Evolutionary conservation across 495 filamentous ascomycete genomes (phyloP), one percentile per base, ranked within the genome.

Genomic region (Letharia lupina): DNA sequence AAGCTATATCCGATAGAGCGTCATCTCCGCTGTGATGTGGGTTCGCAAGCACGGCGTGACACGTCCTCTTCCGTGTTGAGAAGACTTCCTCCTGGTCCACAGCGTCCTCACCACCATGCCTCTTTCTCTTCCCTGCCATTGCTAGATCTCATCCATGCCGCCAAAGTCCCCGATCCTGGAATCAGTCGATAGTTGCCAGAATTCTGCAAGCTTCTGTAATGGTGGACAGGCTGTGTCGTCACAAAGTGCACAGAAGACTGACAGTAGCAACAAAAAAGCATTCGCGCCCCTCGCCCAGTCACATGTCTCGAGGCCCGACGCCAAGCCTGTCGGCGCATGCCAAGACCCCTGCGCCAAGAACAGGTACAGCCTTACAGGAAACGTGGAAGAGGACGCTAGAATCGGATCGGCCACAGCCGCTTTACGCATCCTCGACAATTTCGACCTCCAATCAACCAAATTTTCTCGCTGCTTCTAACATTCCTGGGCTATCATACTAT

Each of bases 111-210:
- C 4, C 15, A 59, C 40, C 33, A 33, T 66, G 45, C 41, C 67
- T 60, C 62, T 67, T 71, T 52, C 67, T 63, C 42, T 69, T 71
- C 41, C 50, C 31, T 54, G 59, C 59, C 68, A 68, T 69, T 9
- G 20, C 41, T 20, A 42, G 23, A 20, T 62, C 35, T 42, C 18
- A 45, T 18, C 41, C 61, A 54, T 64, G 20, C 13, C 47, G 13
- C 13, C 31, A 18, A 35, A 9, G 18, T 31, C 33, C 15, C 20
- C 7, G 16, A 37, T 9, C 13, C 33, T 28, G 4, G 15, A 16
- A 5, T 5, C 6, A 20, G 4, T 33, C 5, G 3, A 28, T 28
- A 52, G 10, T 28, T 28, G n/a, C 48, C 48, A 52, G 12, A 13
- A 28, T 8, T 52, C n/a, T 13, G 48, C 3, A 52, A 33, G 52